Conservation (phyloP, 306 rosid species). For the Sophora flavescens region DNA sequence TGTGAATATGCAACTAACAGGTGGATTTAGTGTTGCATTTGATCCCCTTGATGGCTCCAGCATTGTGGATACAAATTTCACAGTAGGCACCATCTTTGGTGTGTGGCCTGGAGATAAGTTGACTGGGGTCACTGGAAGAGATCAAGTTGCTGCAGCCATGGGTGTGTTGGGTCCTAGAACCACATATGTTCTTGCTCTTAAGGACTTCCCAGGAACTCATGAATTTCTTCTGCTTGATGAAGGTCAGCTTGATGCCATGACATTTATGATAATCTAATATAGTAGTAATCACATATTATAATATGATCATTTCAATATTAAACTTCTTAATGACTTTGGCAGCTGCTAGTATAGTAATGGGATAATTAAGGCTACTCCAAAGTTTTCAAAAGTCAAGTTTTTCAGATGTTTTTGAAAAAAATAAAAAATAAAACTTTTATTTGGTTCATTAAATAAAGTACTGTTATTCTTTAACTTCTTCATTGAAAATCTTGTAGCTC, state of each 20-base stretch:
- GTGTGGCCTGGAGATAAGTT: slow-evolving; percentile 99
- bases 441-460: too few relatives aligned
- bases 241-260: slow-evolving; percentile 55
- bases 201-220: slow-evolving; percentile 89
- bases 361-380: too few relatives aligned
- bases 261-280: slow-evolving; percentile 16
- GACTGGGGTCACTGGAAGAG: slow-evolving; percentile 86
- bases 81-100: slow-evolving; percentile 96
- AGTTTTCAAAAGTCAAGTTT: too few relatives aligned
- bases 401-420: too few relatives aligned
- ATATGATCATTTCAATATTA: neutral
- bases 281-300: neutral
- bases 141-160: slow-evolving; percentile 99
- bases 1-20: slow-evolving; percentile 57
- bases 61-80: slow-evolving; percentile 96
- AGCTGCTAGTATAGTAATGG: too few relatives aligned
- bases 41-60: slow-evolving; percentile 99
- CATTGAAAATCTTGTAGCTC: too few relatives aligned
- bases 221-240: slow-evolving; percentile 97
- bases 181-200: slow-evolving; percentile 90
- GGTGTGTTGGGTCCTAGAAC: slow-evolving; percentile 98
- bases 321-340: too few relatives aligned
- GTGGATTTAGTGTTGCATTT: slow-evolving; percentile 98
- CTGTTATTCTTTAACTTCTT: too few relatives aligned
- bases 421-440: neutral